phyloP scores from a whole-genome alignment of 176 grass and related monocot species.

The Cocos nucifera region DNA sequence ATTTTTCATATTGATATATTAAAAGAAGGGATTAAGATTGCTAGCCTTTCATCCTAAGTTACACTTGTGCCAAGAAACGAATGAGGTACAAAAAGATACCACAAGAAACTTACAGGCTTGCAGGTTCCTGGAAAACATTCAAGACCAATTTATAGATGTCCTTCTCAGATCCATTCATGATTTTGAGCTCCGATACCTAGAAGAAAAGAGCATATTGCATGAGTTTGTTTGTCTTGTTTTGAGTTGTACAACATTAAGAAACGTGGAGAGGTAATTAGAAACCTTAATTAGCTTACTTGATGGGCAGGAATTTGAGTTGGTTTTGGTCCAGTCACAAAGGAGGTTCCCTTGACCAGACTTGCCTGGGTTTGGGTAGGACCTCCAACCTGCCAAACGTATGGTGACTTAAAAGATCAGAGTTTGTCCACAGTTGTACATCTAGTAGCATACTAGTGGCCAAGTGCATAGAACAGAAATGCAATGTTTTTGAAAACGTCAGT shows the following conservation, averaged over 20 bases:
- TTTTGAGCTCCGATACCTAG: constrained; percentile 15
- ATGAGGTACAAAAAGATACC: not conserved
- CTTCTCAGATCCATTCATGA: constrained; percentile 22
- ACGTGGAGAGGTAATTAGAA: not conserved
- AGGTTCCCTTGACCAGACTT: constrained; percentile 24
- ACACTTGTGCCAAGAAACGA: not conserved
- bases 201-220: not conserved
- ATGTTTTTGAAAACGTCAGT: not conserved
- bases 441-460: no score
- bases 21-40: no score
- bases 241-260: no score
- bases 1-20: no score
- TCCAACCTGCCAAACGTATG: constrained; percentile 31
- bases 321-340: constrained; percentile 23
- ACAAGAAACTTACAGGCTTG: constrained; percentile 49
- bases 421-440: not conserved
- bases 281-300: constrained; percentile 28
- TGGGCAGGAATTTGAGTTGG: constrained; percentile 37
- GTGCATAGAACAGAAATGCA: no score
- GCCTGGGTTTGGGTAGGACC: constrained; percentile 16
- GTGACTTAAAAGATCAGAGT: not conserved
- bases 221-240: no score
- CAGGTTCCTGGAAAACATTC: constrained; percentile 71
- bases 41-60: not conserved
- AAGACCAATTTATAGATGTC: constrained; percentile 60